Base-by-base conservation (phyloP, 331 rosid species). In the Spiraea crenata region DNA sequence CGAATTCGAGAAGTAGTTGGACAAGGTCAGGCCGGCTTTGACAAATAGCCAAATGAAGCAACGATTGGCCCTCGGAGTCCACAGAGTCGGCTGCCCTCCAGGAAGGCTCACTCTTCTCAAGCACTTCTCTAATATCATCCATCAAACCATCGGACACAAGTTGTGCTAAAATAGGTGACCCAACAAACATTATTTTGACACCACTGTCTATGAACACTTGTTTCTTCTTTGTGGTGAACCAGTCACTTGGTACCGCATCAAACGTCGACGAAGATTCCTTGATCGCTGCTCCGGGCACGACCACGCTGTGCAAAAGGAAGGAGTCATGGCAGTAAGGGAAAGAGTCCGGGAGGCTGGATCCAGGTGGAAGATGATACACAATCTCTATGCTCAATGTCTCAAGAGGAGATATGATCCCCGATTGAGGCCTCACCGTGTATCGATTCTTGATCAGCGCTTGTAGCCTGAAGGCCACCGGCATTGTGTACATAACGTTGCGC, bases 381-480 rank as follows among this genome's bases (percentile, higher is more conserved):
- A 93, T 87, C 67, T 93, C 96, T 1, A 93, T 3, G 0, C 79
- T 78, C 2, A 88, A 31, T 56, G 90, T 81, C 35, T 90, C 85
- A 6, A 92, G 83, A 4, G 98, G 98, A 8, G 98, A 83, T 58
- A 92, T 92, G 56, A 92, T 82, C n/a, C 96, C 97, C 0, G 92
- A 76, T 3, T 88, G 90, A 0, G 98, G 98, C 58, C 77, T 85
- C 10, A 90, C 81, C 0, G 86, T 68, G 77, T 86, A 92, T 17
- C 93, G 90, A 4, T 84, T 73, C 55, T 85, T 90, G 65, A 86
- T 74, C 8, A 82, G 50, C 0, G 97, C 87, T 34, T 88, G 92
- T n/a, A 93, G 88, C 46, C 88, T 73, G 57, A 90, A 92, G 66
- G 97, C 98, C 45, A 92, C 96, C 0, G 96, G 97, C 98, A 92